Evolutionary conservation across 352 stramenopile genomes (phyloP).

Genomic region (Phytophthora cajani): DNA sequence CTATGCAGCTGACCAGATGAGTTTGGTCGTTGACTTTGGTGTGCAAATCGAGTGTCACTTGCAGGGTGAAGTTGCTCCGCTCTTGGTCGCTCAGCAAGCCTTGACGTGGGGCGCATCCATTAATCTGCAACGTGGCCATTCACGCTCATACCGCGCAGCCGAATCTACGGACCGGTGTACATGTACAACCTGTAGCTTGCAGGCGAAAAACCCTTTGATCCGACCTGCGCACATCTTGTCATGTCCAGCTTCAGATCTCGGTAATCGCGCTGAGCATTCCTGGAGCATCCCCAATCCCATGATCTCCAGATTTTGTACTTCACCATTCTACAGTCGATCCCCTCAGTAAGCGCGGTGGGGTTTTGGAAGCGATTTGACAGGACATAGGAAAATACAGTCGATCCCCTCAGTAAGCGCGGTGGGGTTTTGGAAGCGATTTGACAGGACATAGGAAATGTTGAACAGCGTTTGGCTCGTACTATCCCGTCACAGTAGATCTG

Average conservation of each 20-base stretch:
- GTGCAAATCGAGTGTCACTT: conserved; percentile 1
- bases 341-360: too few species aligned
- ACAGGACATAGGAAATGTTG: too few species aligned
- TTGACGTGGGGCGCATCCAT: background rate
- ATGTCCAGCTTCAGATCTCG: background rate
- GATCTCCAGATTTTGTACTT: background rate
- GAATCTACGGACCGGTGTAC: background rate
- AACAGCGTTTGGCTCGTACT: too few species aligned
- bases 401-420: too few species aligned
- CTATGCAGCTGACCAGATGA: conserved; percentile 7
- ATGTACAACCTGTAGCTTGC: background rate
- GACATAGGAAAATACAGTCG: too few species aligned
- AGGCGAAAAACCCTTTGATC: conserved; percentile 1
- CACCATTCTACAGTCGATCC: too few species aligned
- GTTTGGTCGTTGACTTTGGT: background rate
- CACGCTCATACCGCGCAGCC: background rate
- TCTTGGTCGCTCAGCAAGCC: background rate
- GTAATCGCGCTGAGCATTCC: conserved; percentile 2
- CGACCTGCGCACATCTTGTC: conserved; percentile 3
- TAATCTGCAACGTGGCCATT: background rate
- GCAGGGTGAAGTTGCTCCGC: background rate
- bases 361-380: too few species aligned
- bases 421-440: too few species aligned
- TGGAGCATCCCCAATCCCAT: conserved; percentile 3
- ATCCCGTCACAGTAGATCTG: too few species aligned